These are phyloP conservation scores for Cajanus cajan DNA, from an alignment of 306 rosid species.

Conservation along the genomic window DNA sequence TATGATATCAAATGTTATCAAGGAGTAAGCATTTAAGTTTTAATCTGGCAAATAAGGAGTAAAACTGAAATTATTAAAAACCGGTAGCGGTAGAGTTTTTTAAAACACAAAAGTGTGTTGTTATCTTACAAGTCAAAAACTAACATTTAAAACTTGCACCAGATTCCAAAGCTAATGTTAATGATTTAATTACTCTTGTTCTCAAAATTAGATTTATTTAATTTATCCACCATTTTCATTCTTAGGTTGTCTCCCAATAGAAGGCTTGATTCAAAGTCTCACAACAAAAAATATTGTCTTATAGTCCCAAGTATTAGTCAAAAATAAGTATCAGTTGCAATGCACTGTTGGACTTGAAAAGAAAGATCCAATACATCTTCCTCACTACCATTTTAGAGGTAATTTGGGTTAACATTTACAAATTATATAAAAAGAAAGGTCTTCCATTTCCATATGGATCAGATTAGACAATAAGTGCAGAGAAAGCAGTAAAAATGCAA, in stretches of 20 bases:
- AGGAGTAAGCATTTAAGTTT: not conserved
- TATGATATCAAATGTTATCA: not conserved
- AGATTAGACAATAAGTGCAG: not conserved
- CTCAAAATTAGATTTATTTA: constrained; percentile 5
- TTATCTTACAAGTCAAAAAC: not conserved
- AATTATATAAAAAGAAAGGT: not conserved
- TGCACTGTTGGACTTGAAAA: not conserved
- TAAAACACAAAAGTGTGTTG: not conserved
- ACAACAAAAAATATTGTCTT: not conserved
- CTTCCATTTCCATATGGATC: not conserved
- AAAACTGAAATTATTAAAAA: not conserved
- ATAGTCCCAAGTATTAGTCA: not conserved
- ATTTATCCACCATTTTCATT: not conserved
- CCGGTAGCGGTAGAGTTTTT: not conserved
- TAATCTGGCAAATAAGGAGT: not conserved
- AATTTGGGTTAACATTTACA: not conserved
- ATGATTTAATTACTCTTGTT: not conserved
- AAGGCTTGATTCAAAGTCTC: not conserved
- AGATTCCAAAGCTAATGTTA: not conserved
- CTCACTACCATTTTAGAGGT: not conserved
- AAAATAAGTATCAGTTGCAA: not conserved
- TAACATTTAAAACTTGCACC: not conserved
- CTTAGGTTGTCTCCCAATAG: not conserved
- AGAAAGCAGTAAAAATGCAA: not conserved
- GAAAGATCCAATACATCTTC: not conserved